Evolutionary conservation across 139 green algal species (phyloP), one percentile per base, ranked within the genome.

Genomic region (Chlamydomonas sp.): DNA sequence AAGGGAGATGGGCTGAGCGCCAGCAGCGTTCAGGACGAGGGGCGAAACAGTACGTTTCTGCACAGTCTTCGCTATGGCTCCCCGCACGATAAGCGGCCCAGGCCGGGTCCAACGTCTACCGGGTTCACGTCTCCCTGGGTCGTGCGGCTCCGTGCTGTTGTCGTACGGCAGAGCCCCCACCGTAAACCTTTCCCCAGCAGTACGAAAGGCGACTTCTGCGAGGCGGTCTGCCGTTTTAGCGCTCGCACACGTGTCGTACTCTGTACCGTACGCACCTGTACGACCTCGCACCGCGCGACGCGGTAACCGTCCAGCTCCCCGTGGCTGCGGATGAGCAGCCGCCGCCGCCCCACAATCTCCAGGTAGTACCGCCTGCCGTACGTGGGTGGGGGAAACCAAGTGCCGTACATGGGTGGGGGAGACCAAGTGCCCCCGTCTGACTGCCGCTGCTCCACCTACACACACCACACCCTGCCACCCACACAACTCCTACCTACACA

Each of bases 301-400:
- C 95, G 90, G 90, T 98, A 98, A 1, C 95, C 95, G 79, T 98
- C 96, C 85, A 92, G 87, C 80, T 98, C 96, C 72, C 88, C 90
- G 12, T 69, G 61, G 7, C 88, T 78, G 0, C 66, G 57, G 4
- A 96, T 85, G 15, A 68, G 31, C 73, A 97, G 92, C 59, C 96
- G 93, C n/a, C 92, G 91, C 68, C 89, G 71, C 1, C 94, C 96
- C 6, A 93, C 66, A 6, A 98, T 83, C 87, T 98, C 95, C 15
- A 98, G 75, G 84, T 95, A 94, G 79, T 92, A 97, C 1, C 95
- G 89, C 20, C 93, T 95, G 88, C 18, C 82, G 31, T 49, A 49
- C 31, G 31, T 49, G 31, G 31, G 31, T 49, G 57, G 12, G 0
- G 3, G 79, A 5, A 5, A 59, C 15, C 3, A 16, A 58, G 60